phyloP scores from a whole-genome alignment of 1,284 basidiomycete genomes.

The Megacollybia platyphylla region DNA sequence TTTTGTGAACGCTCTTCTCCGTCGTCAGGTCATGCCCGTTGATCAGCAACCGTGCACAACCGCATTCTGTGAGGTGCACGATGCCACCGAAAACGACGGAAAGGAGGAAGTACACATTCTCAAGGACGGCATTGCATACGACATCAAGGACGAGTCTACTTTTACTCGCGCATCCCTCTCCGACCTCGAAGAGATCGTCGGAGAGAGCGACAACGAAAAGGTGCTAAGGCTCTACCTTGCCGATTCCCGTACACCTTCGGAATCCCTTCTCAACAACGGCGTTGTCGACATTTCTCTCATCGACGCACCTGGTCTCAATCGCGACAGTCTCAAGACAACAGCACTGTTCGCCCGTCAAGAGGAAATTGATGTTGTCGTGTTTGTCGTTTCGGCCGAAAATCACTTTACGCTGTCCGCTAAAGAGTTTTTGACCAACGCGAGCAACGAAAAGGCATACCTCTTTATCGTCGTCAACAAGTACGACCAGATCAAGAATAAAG shows the following conservation, averaged over 20 bases:
- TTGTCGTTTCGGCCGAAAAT: conserved; percentile 96
- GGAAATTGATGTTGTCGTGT: conserved; percentile 98
- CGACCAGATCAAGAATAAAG: conserved; percentile 92
- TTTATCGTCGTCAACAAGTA: conserved; percentile 99
- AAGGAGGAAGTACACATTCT: conserved; percentile 77
- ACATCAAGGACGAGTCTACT: conserved; percentile 61
- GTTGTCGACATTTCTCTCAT: conserved; percentile 97
- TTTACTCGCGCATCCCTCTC: conserved; percentile 59
- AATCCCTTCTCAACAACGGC: conserved; percentile 90
- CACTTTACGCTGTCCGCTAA: conserved; percentile 96
- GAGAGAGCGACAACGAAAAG: conserved; percentile 64
- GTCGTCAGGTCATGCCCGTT: conserved; percentile 87
- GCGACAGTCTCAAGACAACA: conserved; percentile 93
- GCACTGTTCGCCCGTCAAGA: conserved; percentile 93
- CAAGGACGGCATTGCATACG: conserved; percentile 62
- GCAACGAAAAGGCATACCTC: conserved; percentile 94
- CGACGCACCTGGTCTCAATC: conserved; percentile 95
- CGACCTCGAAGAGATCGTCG: conserved; percentile 74
- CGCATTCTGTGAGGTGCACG: conserved; percentile 95
- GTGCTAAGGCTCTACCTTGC: conserved; percentile 78
- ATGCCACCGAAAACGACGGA: conserved; percentile 74
- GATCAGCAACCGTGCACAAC: conserved; percentile 99
- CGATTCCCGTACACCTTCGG: conserved; percentile 59
- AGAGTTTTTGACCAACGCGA: conserved; percentile 90
- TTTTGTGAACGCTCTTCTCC: conserved; percentile 88